Conservation (phyloP, 176 grass and related monocot genomes). For the Alopecurus myosuroides region DNA sequence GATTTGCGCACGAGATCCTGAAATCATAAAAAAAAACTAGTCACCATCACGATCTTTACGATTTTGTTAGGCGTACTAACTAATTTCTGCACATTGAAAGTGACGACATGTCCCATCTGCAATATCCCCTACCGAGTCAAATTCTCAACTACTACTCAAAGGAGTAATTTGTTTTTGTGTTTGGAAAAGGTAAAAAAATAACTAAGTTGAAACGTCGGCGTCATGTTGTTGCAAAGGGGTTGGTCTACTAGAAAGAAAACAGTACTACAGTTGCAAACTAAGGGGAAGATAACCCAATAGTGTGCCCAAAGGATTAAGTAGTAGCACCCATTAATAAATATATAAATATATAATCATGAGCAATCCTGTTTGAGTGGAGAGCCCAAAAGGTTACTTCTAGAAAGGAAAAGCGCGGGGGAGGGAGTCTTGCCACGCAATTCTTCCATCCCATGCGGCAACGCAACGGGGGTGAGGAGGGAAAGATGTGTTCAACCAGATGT, state of each 20-base stretch:
- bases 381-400: constrained; percentile 20
- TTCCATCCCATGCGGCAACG: neutral
- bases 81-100: neutral
- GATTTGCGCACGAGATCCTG: neutral
- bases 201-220: neutral
- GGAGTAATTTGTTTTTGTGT: neutral
- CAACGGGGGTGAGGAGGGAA: neutral
- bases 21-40: neutral
- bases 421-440: constrained; percentile 27
- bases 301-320: neutral
- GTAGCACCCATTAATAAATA: neutral
- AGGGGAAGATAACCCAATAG: neutral
- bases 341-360: constrained; percentile 1
- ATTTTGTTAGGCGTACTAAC: neutral
- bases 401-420: constrained; percentile 13
- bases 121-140: neutral
- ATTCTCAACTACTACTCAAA: neutral
- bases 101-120: neutral
- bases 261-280: neutral
- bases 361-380: constrained; percentile 7
- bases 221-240: neutral
- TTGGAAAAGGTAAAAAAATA: neutral
- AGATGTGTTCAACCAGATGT: neutral
- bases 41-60: neutral
- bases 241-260: neutral